These are phyloP conservation scores for Chaetoceros muelleri DNA, from an alignment of 108 stramenopile species.

Conservation along the genomic window DNA sequence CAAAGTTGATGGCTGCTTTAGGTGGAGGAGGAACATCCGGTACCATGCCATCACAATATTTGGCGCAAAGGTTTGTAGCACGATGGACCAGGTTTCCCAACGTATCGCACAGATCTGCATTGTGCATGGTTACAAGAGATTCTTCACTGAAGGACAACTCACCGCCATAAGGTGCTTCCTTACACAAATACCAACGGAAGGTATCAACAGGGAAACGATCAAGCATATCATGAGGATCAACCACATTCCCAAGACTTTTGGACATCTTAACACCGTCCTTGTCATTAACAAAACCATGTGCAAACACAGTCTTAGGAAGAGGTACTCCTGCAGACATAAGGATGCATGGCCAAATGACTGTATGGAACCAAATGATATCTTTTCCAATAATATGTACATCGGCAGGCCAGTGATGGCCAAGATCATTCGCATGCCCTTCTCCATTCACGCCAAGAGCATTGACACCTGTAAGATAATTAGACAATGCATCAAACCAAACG, in stretches of 20 bases:
- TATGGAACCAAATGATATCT: constrained; percentile 98
- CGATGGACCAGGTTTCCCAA: constrained; percentile 96
- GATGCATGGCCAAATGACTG: constrained; percentile 97
- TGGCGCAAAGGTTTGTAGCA: constrained; percentile 79
- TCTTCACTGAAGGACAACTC: constrained; percentile 84
- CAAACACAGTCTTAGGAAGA: constrained; percentile 89
- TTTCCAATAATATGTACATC: constrained; percentile 95
- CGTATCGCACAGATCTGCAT: constrained; percentile 92
- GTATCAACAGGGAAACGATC: constrained; percentile 85
- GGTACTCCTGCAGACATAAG: constrained; percentile 92
- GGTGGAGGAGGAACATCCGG: constrained; percentile 51
- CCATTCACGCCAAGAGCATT: constrained; percentile 62
- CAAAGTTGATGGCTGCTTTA: constrained; percentile 41
- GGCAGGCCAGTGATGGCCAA: constrained; percentile 90
- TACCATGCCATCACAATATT: constrained; percentile 80
- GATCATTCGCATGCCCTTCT: constrained; percentile 25
- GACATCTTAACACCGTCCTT: constrained; percentile 98
- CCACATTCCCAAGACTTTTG: constrained; percentile 95
- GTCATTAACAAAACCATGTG: constrained; percentile 96
- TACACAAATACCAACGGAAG: constrained; percentile 89
- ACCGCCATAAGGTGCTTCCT: constrained; percentile 90
- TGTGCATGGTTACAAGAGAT: constrained; percentile 84
- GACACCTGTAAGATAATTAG: constrained; percentile 93
- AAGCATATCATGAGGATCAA: constrained; percentile 93
- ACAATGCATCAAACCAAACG: constrained; percentile 98